Evolutionary conservation across 163 green algal genomes (phyloP), one percentile per base, ranked within the genome.

Genomic region (Chloromonas sp.): DNA sequence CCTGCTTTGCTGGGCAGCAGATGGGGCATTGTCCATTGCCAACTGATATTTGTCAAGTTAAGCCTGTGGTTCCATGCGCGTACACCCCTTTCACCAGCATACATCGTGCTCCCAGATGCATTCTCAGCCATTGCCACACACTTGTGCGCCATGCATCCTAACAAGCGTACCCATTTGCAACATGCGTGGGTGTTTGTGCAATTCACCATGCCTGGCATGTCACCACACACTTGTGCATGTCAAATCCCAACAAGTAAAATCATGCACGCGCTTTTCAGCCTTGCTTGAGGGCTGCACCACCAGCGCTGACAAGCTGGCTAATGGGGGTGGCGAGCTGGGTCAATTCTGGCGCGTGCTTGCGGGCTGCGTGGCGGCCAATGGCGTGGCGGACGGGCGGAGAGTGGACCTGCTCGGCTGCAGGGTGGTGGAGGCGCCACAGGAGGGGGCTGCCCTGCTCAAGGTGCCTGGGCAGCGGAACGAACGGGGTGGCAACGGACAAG

Each of bases 281-380:
- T 5, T 82, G 74, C 60, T 82, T 60, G 85, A 91, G 78, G 85
- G 85, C 15, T 36, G 14, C 5, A 71, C 60, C 15, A 91, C 88
- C 57, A 87, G 81, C 0, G 79, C 82, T 1, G 86, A 89, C 2
- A 88, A 88, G 84, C 86, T 91, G 61, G 11, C 60, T 15, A 57
- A 57, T 15, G 60, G 83, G 13, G 86, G 84, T 15, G 83, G 79
- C 1, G 88, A 91, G 83, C 84, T 91, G 60, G 78, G 81, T 3
- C 88, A 91, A 77, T 91, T 91, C 81, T 91, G 88, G 88, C 80
- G 86, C 0, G 84, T 89, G 79, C 71, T 91, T 70, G 79, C 86
- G 2, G 85, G 86, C 82, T 89, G 86, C 82, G 87, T 90, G 78
- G 87, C 84, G 62, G 15, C 70, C 58, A 81, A 71, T 8, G 85